A percentile compares a stretch with the other conserved stretches of the same genome.
Evolutionary conservation across 2,329 filamentous ascomycete species (phyloP).

Genomic region (Fragosphaeria purpurea): DNA sequence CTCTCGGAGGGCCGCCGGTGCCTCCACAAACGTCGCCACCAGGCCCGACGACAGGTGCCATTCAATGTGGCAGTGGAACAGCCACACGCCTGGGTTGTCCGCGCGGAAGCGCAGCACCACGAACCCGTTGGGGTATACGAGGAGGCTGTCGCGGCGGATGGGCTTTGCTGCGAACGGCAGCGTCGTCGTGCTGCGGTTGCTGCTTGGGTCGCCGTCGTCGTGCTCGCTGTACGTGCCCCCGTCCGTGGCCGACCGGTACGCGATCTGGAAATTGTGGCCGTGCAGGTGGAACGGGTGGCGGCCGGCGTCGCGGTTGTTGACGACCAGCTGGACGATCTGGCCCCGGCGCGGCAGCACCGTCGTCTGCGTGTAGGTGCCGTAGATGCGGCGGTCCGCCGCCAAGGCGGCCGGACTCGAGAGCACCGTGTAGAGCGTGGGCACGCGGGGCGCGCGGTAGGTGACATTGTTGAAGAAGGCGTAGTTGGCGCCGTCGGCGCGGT

Average conservation of each 20-base stretch:
- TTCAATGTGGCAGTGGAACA: constrained; percentile 43
- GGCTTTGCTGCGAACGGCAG: constrained; percentile 42
- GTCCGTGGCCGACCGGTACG: constrained; percentile 30
- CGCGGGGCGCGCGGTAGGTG: constrained; percentile 62
- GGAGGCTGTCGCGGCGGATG: constrained; percentile 39
- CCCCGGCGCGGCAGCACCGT: constrained; percentile 54
- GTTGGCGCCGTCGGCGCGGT: constrained; percentile 19
- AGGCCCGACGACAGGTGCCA: constrained; percentile 42
- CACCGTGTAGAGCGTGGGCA: constrained; percentile 69
- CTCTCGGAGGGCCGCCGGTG: constrained; percentile 29
- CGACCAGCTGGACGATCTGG: constrained; percentile 60
- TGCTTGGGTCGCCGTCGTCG: constrained; percentile 39
- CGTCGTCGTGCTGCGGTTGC: constrained; percentile 27
- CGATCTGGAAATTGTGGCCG: constrained; percentile 57
- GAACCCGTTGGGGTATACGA: constrained; percentile 35
- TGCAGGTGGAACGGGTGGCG: constrained; percentile 71
- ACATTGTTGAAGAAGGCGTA: constrained; percentile 64
- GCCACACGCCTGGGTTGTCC: constrained; percentile 35
- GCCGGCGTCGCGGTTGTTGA: constrained; percentile 63
- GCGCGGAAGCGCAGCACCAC: constrained; percentile 28
- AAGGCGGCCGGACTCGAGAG: constrained; percentile 51
- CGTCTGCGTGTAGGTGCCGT: constrained; percentile 55
- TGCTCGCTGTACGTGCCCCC: constrained; percentile 37
- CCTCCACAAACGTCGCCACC: constrained; percentile 29
- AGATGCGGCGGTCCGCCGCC: constrained; percentile 50